Conservation (phyloP, 805 yeast species). For the Yarrowia porcina region DNA sequence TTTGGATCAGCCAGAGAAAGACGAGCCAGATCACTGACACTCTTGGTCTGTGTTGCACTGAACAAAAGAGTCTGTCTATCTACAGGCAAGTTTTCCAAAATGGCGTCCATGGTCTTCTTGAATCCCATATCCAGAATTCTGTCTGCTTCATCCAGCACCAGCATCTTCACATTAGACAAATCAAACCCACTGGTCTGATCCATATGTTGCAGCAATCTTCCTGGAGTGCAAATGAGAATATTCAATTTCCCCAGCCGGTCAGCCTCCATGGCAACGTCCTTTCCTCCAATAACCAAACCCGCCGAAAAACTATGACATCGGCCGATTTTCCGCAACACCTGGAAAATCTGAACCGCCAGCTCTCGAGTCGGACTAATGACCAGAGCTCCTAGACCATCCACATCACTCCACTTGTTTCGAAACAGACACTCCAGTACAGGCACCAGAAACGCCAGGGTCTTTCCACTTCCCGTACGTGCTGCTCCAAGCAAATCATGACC, state of each 20-base stretch:
- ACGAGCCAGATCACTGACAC: slow-evolving; percentile 77
- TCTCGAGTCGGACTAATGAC: slow-evolving; percentile 92
- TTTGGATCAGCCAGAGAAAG: slow-evolving; percentile 64
- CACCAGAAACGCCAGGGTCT: slow-evolving; percentile 79
- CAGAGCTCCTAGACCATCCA: slow-evolving; percentile 85
- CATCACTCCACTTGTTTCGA: slow-evolving; percentile 70
- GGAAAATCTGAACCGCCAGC: slow-evolving; percentile 84
- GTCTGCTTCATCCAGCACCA: slow-evolving; percentile 90
- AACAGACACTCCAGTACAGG: slow-evolving; percentile 65
- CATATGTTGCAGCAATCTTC: slow-evolving; percentile 83
- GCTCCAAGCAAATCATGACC: slow-evolving; percentile 82
- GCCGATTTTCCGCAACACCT: slow-evolving; percentile 80
- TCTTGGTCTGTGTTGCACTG: slow-evolving; percentile 87
- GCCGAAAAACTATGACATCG: slow-evolving; percentile 73
- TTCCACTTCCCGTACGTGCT: slow-evolving; percentile 79
- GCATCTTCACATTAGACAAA: slow-evolving; percentile 65
- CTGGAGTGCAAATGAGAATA: slow-evolving; percentile 87
- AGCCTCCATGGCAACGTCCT: slow-evolving; percentile 75
- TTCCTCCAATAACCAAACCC: slow-evolving; percentile 91
- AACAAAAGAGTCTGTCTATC: slow-evolving; percentile 79
- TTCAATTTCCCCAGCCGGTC: slow-evolving; percentile 78
- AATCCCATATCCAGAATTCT: slow-evolving; percentile 93
- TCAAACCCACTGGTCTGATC: slow-evolving; percentile 84
- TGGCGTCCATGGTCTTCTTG: slow-evolving; percentile 75
- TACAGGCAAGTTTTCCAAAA: slow-evolving; percentile 71